Base-by-base conservation (phyloP, 768 basidiomycete genomes). In the Russula griseocarnosa region DNA sequence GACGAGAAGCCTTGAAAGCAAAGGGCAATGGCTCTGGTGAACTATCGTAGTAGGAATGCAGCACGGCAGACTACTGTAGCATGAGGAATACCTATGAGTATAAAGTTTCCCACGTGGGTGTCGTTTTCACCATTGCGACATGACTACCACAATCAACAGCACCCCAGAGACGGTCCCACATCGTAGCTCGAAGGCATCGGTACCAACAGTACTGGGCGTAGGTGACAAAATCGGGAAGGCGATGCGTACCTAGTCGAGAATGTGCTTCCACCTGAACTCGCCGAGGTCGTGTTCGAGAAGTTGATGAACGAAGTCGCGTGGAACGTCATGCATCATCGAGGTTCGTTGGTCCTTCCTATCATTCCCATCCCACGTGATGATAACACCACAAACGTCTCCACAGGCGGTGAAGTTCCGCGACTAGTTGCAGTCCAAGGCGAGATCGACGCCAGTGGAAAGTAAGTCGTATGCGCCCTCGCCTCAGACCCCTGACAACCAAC, bases 351-450 rank as follows among this genome's bases (percentile, higher is more conserved):
- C 9, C 22, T 1, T 28, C 51, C 36, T 44, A 59, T 22, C 49
- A 0, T n/a, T 4, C 13, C 22, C 14, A 54, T 28, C 28, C 42
- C 30, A 5, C 40, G 34, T 38, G 56, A 18, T 3, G 13, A 24
- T n/a, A n/a, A n/a, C n/a, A n/a, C n/a, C 18, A 36, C 13, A 36
- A 34, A 10, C 8, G 2, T 30, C 6, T 20, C 5, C 22, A 14
- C 66, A 90, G 88, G 88, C 24, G 89, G 90, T 3, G 87, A 90
- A 71, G 87, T 88, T 5, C 86, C 86, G 1, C 75, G 86, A 61
- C 75, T 83, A 1, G 84, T 87, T 56, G 86, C 85, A 1, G 85
- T 86, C 26, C 76, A 87, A 70, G 85, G 85, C 26, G 74, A 79
- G 44, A 73, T 86, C 22, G 73, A 71, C 32, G 69, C 73, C 44